Percentiles rank a stretch among this genome's conserved stretches.
These are phyloP conservation scores for Xylaria scruposa DNA, from an alignment of 495 filamentous ascomycete genomes.

Conservation along the genomic window DNA sequence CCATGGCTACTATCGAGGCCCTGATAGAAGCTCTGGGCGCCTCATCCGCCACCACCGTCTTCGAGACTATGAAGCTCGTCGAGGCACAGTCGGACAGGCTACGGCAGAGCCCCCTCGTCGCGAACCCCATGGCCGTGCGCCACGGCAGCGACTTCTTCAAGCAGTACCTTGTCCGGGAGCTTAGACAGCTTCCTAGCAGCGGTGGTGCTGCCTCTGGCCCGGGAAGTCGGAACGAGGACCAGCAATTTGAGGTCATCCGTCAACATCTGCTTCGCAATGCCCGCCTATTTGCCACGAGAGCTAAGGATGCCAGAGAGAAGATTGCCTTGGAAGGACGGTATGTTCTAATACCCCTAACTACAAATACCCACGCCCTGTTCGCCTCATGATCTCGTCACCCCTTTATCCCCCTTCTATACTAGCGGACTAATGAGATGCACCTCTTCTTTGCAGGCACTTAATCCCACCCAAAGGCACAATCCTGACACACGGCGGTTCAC, in stretches of 20 bases:
- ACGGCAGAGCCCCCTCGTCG: constrained; percentile 64
- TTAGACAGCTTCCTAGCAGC: constrained; percentile 57
- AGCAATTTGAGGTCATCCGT: constrained; percentile 82
- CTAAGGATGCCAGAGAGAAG: constrained; percentile 81
- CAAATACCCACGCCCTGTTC: neutral
- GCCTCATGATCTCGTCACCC: neutral
- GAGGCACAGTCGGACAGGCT: constrained; percentile 74
- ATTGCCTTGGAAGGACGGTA: constrained; percentile 64
- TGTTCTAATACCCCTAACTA: neutral
- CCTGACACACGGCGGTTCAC: constrained; percentile 84
- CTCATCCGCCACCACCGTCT: constrained; percentile 80
- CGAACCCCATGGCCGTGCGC: constrained; percentile 88
- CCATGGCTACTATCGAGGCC: constrained; percentile 93
- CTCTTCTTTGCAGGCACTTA: neutral
- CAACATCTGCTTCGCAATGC: constrained; percentile 84
- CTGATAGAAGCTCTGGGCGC: constrained; percentile 82
- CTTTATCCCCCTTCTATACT: neutral
- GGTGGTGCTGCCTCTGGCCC: constrained; percentile 29
- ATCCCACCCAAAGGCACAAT: constrained; percentile 78
- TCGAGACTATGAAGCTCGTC: constrained; percentile 88
- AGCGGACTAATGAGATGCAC: constrained; percentile 1
- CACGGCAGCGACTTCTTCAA: constrained; percentile 97
- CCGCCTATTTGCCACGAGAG: constrained; percentile 81
- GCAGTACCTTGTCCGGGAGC: constrained; percentile 77
- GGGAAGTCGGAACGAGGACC: constrained; percentile 34